A percentile compares a stretch with the other conserved stretches of the same genome.
Conservation (phyloP, 176 grass and related monocot genomes). For the Eleusine indica region DNA sequence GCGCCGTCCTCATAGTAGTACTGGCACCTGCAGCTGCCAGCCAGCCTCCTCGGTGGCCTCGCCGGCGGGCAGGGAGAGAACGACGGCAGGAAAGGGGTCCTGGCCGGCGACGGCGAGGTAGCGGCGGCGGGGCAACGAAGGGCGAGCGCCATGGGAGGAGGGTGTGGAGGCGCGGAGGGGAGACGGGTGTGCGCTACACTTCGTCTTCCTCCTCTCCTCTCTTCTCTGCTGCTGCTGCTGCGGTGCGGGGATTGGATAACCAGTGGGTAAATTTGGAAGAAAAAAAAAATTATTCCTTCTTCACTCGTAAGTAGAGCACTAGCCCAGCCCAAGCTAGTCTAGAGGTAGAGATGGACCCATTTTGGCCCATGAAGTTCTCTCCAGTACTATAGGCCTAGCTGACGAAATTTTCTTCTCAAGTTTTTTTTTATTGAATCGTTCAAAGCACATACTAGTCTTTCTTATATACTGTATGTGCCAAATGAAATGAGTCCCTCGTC, state of each 20-base stretch:
- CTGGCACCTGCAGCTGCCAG: constrained; percentile 30
- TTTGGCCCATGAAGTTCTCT: too few relatives aligned
- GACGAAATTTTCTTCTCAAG: too few relatives aligned
- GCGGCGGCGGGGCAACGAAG: constrained; percentile 30
- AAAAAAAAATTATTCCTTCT: too few relatives aligned
- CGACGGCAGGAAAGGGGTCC: constrained; percentile 25
- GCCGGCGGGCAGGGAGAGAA: background rate
- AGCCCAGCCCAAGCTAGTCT: background rate
- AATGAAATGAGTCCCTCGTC: too few relatives aligned
- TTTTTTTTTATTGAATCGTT: too few relatives aligned
- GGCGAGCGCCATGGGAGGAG: constrained; percentile 34
- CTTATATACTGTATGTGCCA: too few relatives aligned
- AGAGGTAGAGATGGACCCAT: background rate
- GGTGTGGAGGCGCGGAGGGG: too few relatives aligned
- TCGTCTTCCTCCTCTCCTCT: background rate
- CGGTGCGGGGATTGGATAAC: background rate
- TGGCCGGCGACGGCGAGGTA: background rate
- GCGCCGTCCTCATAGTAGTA: constrained; percentile 20
- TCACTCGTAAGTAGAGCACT: background rate
- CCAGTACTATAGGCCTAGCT: too few relatives aligned
- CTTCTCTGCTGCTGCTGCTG: background rate
- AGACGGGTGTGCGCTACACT: background rate
- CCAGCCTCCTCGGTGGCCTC: constrained; percentile 16
- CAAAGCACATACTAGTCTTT: too few relatives aligned
- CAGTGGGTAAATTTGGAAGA: too few relatives aligned